Evolutionary conservation across 441 rosid genomes (phyloP).

Genomic region (Populus hybrid): DNA sequence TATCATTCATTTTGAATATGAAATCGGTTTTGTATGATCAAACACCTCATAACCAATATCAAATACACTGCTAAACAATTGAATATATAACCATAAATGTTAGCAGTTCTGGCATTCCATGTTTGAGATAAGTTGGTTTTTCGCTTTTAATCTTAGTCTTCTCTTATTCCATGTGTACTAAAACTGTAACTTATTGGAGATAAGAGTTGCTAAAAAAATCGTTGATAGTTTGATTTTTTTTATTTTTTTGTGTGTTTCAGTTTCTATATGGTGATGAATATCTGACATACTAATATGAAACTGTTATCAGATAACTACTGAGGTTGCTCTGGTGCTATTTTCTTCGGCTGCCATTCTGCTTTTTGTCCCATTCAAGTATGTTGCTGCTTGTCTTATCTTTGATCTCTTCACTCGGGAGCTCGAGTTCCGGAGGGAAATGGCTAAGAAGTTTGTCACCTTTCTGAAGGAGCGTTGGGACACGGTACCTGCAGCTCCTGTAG

Average conservation of each 20-base stretch:
- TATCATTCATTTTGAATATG: neutral
- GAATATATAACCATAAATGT: neutral
- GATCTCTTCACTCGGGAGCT: conserved; percentile 91
- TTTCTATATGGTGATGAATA: neutral
- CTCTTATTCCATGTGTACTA: neutral
- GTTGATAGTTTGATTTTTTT: neutral
- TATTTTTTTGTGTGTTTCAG: neutral
- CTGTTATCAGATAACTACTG: conserved; percentile 64
- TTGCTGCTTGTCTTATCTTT: conserved; percentile 56
- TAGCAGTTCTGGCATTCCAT: neutral
- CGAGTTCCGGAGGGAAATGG: conserved; percentile 77
- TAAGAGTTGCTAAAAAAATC: neutral
- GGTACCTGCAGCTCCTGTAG: conserved; percentile 80
- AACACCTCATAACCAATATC: neutral
- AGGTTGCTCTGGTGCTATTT: conserved; percentile 67
- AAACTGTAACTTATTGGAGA: neutral
- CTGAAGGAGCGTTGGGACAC: conserved; percentile 86
- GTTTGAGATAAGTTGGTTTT: neutral
- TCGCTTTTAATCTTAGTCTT: neutral
- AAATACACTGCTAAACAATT: neutral
- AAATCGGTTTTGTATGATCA: neutral
- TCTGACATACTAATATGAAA: conserved; percentile 4
- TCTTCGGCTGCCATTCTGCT: conserved; percentile 58
- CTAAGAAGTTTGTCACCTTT: conserved; percentile 47
- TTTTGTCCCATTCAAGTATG: conserved; percentile 77